These are phyloP conservation scores for Catharanthus roseus DNA, from an alignment of 257 asterid genomes.

Conservation along the genomic window DNA sequence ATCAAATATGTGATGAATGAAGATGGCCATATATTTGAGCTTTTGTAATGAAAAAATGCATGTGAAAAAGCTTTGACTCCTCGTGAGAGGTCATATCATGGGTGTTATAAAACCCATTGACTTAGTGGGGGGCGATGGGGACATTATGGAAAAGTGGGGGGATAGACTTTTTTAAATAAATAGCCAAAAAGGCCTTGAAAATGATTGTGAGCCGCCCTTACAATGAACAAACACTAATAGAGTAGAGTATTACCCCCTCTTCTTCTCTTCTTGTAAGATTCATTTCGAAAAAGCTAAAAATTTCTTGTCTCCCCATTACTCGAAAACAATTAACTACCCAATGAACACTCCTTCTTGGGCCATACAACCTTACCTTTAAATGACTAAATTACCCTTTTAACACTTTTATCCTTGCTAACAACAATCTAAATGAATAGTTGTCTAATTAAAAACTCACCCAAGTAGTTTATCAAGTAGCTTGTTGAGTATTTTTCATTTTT, in stretches of 20 bases:
- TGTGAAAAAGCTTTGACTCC: constrained; percentile 26
- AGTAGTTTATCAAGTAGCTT: no score
- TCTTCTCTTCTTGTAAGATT: constrained; percentile 1
- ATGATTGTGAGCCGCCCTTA: constrained; percentile 52
- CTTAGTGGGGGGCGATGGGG: constrained; percentile 39
- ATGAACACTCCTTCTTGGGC: constrained; percentile 38
- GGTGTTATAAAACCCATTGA: constrained; percentile 46
- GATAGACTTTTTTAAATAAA: constrained; percentile 5
- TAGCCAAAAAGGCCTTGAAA: constrained; percentile 38
- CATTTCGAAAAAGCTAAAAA: background rate
- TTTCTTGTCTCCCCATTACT: constrained; percentile 47
- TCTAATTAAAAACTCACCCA: no score
- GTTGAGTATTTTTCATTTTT: no score
- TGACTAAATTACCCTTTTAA: constrained; percentile 29
- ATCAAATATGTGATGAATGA: background rate
- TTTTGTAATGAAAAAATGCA: background rate
- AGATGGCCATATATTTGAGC: background rate
- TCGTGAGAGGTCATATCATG: constrained; percentile 26
- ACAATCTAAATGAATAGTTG: no score
- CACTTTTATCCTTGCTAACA: no score
- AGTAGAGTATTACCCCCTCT: no score
- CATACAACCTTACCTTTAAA: constrained; percentile 18
- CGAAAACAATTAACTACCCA: constrained; percentile 32
- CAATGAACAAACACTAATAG: constrained; percentile 8
- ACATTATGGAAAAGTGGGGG: constrained; percentile 27